phyloP scores from a whole-genome alignment of 805 yeast species.

The Starmerella tilneyi region DNA sequence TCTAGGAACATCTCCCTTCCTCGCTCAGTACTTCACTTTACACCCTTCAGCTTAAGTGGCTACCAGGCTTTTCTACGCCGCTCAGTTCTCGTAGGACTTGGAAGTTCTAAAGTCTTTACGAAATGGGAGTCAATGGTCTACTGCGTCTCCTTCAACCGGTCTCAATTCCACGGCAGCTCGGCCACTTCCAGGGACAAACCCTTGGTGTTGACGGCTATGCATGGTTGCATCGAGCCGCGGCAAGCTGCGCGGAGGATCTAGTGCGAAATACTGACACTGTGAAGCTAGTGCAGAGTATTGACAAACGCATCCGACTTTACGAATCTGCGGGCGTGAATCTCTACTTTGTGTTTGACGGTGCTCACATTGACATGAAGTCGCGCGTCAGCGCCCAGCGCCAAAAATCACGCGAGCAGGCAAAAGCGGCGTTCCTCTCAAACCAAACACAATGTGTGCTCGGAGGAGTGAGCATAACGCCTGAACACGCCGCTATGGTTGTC shows the following conservation, averaged over 20 bases:
- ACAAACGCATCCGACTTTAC: constrained; percentile 57
- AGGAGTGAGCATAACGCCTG: constrained; percentile 78
- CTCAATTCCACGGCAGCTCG: constrained; percentile 49
- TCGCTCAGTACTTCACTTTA: background rate
- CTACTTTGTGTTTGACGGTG: constrained; percentile 90
- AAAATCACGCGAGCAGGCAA: constrained; percentile 46
- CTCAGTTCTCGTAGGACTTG: no score
- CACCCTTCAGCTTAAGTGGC: background rate
- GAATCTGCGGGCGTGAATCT: constrained; percentile 62
- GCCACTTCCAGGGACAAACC: constrained; percentile 57
- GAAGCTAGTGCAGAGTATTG: constrained; percentile 49
- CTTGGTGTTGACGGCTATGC: constrained; percentile 93
- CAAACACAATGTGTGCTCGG: constrained; percentile 7
- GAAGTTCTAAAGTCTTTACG: background rate
- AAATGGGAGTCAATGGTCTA: constrained; percentile 74
- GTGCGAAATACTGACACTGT: constrained; percentile 59
- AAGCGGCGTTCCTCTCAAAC: constrained; percentile 6
- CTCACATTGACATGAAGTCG: constrained; percentile 65
- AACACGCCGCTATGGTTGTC: constrained; percentile 80
- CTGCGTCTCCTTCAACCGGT: constrained; percentile 69
- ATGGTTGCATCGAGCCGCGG: constrained; percentile 85
- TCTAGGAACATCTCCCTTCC: no score
- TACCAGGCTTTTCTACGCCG: no score
- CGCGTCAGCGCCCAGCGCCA: constrained; percentile 61
- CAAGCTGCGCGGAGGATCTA: constrained; percentile 73